Evolutionary conservation across 306 rosid species (phyloP), one percentile per base, ranked within the genome.

Genomic region (Fagus crenata): DNA sequence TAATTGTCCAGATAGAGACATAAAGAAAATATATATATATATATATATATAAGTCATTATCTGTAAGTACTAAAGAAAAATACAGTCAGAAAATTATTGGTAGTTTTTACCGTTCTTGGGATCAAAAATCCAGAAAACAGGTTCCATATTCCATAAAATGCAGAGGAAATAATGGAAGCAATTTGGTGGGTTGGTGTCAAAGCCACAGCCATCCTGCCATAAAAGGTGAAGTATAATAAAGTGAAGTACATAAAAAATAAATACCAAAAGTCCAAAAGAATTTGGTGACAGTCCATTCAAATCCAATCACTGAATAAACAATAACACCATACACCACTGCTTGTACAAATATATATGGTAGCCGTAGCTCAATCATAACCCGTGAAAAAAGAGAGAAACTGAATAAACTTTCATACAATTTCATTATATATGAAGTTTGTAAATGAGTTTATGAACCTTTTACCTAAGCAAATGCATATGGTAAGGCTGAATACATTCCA

Each of bases 191-290:
- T 92, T 36, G 91, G 96, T 22, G 96, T 87, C 56, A 86, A 76
- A 6, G 89, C 93, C 84, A 92, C 91, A 58, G 87, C 13, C 93
- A 87, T 85, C 96, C 88, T 88, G 73, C 97, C 97, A 71, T 86
- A 90, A 8, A 84, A 87, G 70, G 97, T 92, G 87, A 75, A 88
- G 81, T 87, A 87, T 1, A 86, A 53, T 49, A 92, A 74, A 9
- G 95, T 84, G 87, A 88, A 90, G 86, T 67, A 87, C 85, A 85
- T 88, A 80, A 88, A 88, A 80, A 92, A 88, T 0, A 88, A 61
- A 81, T 87, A 90, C 97, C 93, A 90, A 7, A 85, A 54, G 84
- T 22, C 28, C 28, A 22, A 22, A 22, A 22, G 28, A 90, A 88
- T 73, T 92, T 92, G 14, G 74, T 22, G 28, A 22, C 28, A 22